These are phyloP conservation scores for Claviceps humidiphila DNA, from an alignment of 2,329 filamentous ascomycete species.

Conservation along the genomic window DNA sequence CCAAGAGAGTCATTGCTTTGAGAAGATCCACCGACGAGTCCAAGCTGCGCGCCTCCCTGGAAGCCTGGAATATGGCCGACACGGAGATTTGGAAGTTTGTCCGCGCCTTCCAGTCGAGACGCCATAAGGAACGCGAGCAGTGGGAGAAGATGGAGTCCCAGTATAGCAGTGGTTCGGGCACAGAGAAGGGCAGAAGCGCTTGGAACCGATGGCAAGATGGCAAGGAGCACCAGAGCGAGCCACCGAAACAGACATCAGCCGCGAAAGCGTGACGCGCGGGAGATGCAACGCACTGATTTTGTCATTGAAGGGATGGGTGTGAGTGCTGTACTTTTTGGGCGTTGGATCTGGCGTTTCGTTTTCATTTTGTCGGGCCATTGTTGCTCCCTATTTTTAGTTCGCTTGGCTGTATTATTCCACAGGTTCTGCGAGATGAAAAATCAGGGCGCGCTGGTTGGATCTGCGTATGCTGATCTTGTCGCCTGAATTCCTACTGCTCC, in stretches of 20 bases:
- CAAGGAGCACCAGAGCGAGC: slow-evolving; percentile 3
- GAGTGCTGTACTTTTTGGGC: too few relatives aligned
- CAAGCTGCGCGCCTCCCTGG: slow-evolving; percentile 39
- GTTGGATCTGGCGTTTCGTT: too few relatives aligned
- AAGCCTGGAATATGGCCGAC: slow-evolving; percentile 58
- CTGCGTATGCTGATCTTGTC: too few relatives aligned
- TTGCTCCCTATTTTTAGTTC: too few relatives aligned
- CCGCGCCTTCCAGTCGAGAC: slow-evolving; percentile 51
- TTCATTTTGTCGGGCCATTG: too few relatives aligned
- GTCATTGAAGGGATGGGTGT: too few relatives aligned
- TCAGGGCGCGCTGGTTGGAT: too few relatives aligned
- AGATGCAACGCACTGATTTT: background rate
- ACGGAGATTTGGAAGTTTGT: slow-evolving; percentile 68
- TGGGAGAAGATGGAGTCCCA: slow-evolving; percentile 60
- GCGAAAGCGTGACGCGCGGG: too few relatives aligned
- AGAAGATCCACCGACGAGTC: slow-evolving; percentile 31
- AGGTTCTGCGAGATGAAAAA: too few relatives aligned
- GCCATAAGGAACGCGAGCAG: slow-evolving; percentile 45
- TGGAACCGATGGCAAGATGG: slow-evolving; percentile 25
- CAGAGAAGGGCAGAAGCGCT: slow-evolving; percentile 27
- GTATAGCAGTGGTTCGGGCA: slow-evolving; percentile 49
- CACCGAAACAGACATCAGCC: background rate
- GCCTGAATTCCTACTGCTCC: too few relatives aligned
- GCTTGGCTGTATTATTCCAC: too few relatives aligned
- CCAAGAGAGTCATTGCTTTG: slow-evolving; percentile 37